Base-by-base conservation (phyloP, 164 flowering plant genomes). In the Taxillus chinensis region DNA sequence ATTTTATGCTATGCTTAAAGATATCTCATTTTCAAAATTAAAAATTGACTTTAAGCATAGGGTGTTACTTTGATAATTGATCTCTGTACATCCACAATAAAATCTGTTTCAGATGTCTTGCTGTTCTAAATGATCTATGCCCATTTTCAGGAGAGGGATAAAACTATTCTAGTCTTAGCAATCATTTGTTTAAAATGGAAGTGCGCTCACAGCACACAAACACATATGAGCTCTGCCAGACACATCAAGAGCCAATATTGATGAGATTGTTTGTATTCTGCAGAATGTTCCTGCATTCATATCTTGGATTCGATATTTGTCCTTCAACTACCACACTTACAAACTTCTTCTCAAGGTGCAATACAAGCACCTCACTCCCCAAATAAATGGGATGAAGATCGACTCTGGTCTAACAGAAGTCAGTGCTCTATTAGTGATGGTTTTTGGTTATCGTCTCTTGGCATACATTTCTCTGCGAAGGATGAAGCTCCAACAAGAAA, bases 241-340 rank as follows among this genome's bases (percentile, higher is more conserved):
- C 27, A 27, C 27, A 27, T 27, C 27, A 27, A 27, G 27, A 27
- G 0, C 27, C 27, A 27, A 10, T 3, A 54, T 55, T 8, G 8
- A 45, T 12, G 5, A 17, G 17, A 10, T 8, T 17, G 27, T 42
- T 39, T 65, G n/a, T 57, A 42, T 49, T 27, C 17, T 59, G 72
- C 76, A 78, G 77, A 65, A 69, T 5, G 76, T 76, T 43, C 82
- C 82, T 13, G 10, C 43, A 2, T 76, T 79, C 27, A 79, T 79
- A 49, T 60, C 73, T 5, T 79, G 82, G 82, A 13, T 72, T 2
- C 71, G 75, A 6, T 72, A 76, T 51, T 14, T 79, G 5, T 73
- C 78, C 10, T 67, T 74, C 67, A 79, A 68, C 70, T 74, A 74
- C 64, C 76, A 76, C 70, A 65, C 79, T 0, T 79, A 71, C 66